phyloP scores from a whole-genome alignment of 768 basidiomycete genomes.

The Mycena epipterygia region DNA sequence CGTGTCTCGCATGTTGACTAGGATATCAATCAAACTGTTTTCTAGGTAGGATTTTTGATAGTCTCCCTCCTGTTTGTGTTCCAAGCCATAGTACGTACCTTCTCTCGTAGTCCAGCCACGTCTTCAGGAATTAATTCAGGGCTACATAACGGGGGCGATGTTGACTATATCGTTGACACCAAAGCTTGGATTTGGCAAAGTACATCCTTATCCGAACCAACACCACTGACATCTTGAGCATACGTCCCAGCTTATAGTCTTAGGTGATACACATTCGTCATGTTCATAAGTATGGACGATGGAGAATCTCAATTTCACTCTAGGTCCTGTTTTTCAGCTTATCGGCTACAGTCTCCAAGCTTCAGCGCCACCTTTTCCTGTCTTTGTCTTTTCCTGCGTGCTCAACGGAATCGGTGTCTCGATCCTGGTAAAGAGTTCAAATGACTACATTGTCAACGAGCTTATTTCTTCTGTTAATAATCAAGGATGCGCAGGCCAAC shows the following conservation, averaged over 20 bases:
- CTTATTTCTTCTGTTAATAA: neutral
- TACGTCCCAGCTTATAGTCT: conserved; percentile 37
- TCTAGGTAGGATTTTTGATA: conserved; percentile 59
- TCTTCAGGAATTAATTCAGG: conserved; percentile 44
- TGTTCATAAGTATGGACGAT: neutral
- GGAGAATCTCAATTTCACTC: neutral
- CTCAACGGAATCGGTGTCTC: conserved; percentile 67
- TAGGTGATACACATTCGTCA: neutral
- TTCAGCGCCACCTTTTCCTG: conserved; percentile 65
- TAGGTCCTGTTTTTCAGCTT: conserved; percentile 60
- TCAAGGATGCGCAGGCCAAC: conserved; percentile 68
- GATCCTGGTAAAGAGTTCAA: conserved; percentile 50
- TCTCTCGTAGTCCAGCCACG: neutral
- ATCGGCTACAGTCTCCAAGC: conserved; percentile 62
- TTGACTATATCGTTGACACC: conserved; percentile 64
- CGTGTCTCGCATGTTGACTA: neutral
- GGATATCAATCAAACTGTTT: neutral
- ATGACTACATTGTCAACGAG: neutral
- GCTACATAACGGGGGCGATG: conserved; percentile 62
- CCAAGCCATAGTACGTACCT: conserved; percentile 44
- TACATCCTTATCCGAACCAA: conserved; percentile 27
- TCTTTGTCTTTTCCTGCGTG: conserved; percentile 58
- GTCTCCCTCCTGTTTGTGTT: conserved; percentile 66
- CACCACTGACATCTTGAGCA: neutral
- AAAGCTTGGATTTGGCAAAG: conserved; percentile 63